Evolutionary conservation across 2,329 filamentous ascomycete genomes (phyloP), one percentile per base, ranked within the genome.

Genomic region (Aotearoamyces nothofagi): DNA sequence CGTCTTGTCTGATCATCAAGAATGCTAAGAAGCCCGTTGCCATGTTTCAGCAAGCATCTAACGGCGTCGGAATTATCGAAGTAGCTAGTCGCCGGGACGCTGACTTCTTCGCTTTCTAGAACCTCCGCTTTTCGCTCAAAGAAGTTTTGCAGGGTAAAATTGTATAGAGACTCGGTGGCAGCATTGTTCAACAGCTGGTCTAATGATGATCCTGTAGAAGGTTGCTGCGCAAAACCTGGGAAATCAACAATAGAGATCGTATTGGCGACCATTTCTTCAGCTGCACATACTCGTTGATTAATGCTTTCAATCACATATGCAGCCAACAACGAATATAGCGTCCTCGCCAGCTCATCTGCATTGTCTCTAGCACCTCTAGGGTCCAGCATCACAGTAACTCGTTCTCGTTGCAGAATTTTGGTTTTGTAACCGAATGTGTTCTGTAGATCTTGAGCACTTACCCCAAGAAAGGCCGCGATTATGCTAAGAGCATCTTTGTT

Each of bases 361-460:
- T 94, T 94, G 22, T 73, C 77, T 28, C 84, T 77, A 25, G 90
- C 90, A 22, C 90, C 90, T 33, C 73, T 75, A 5, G 87, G 82
- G 47, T 98, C 90, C 17, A 98, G 68, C 86, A 98, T 92, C 39
- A 98, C 81, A 0, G 90, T 98, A n/a, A 98, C 90, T 31, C 90
- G 78, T 60, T 98, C 90, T 38, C 84, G 79, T 48, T 92, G 81
- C 32, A 98, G 77, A 42, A 90, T 94, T 63, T 92, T 94, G 12
- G 84, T 96, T 58, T 92, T 92, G 62, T 94, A 93, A 3, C 86
- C 83, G 33, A 98, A 62, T 16, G 83, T 92, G 22, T 69, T 75
- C 56, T 98, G 86, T 5, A 98, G 63, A 35, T 92, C 82, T 27
- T 71, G 63, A 7, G 78, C 69, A 43, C 74, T 70, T 5, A 98